A percentile compares a stretch with the other conserved stretches of the same genome.
phyloP scores from a whole-genome alignment of 164 flowering plant species.

The Echeveria elegans region DNA sequence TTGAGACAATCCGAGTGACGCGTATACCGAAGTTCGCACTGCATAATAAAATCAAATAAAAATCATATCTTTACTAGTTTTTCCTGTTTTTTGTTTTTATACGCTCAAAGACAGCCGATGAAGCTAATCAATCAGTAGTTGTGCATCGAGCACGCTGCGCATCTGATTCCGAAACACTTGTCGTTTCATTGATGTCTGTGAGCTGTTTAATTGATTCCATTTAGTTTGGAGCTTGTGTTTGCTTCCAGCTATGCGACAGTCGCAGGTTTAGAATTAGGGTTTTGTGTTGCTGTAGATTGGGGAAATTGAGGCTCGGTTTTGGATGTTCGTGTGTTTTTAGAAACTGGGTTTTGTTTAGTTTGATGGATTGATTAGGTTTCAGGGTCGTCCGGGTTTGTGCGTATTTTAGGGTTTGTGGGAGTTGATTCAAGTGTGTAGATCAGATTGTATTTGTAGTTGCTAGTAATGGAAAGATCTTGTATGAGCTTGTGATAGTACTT shows the following conservation, averaged over 20 bases:
- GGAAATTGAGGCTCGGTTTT: neutral
- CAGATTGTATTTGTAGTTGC: neutral
- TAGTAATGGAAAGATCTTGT: neutral
- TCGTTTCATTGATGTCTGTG: neutral
- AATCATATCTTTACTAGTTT: too few species aligned
- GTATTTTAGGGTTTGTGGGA: neutral
- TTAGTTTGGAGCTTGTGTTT: conserved; percentile 2
- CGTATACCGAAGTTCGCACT: too few species aligned
- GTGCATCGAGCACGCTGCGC: neutral
- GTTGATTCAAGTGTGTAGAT: too few species aligned
- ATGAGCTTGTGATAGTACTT: neutral
- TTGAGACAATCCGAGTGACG: too few species aligned
- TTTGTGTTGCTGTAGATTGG: too few species aligned
- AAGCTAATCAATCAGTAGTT: neutral
- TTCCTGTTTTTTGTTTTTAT: too few species aligned
- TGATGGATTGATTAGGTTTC: neutral
- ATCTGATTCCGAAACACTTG: neutral
- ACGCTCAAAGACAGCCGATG: neutral
- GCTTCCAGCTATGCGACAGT: too few species aligned
- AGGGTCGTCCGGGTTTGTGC: neutral
- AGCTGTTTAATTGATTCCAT: neutral
- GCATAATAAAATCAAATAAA: too few species aligned
- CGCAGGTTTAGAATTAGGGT: neutral
- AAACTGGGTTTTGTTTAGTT: neutral
- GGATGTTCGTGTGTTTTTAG: neutral